Base-by-base conservation (phyloP, 768 basidiomycete genomes). In the Tephrocybe rancida region DNA sequence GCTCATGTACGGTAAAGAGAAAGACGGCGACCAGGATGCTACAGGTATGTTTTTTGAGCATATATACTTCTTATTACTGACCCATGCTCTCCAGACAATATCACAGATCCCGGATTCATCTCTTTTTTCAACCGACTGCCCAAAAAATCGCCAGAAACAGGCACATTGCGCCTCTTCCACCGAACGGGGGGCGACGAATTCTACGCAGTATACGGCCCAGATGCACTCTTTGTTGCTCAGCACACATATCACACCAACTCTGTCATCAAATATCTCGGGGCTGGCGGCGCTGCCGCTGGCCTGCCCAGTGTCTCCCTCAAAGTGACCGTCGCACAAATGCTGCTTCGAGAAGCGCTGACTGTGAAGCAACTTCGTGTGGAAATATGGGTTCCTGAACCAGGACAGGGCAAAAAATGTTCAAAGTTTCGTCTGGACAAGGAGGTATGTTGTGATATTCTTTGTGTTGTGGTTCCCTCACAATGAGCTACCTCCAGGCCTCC, bases 181-280 rank as follows among this genome's bases (percentile, higher is more conserved):
- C 86, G 94, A 22, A 69, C 73, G 25, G 66, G 65, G 2, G 65
- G 69, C 37, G 81, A 79, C 61, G 85, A 90, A 14, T 98, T 82
- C 70, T 98, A 92, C 73, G 84, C 87, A n/a, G 87, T 86, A 1
- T 93, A 98, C 64, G 95, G 94, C 0, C 72, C 83, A 4, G 95
- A 98, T 68, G 96, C 96, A 0, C 73, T 83, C n/a, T 93, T 85
- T 59, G 84, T 96, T 57, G 95, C 96, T 4, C 77, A 84, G 18
- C 81, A 92, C 61, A 85, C 90, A 48, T 94, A 84, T 61, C 88
- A 83, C 51, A 99, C 97, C 2, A 90, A 92, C 62, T 88, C 92
- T 1, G 95, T 98, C 54, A 80, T 99, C 70, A 96, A 96, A 70
- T 90, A 92, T 66, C 84, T 97, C 37, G 96, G 96, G 5, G 65